A percentile compares a stretch with the other conserved stretches of the same genome.
These are phyloP conservation scores for Byssochlamys sp. DNA, from an alignment of 2,329 filamentous ascomycete species.

Conservation along the genomic window DNA sequence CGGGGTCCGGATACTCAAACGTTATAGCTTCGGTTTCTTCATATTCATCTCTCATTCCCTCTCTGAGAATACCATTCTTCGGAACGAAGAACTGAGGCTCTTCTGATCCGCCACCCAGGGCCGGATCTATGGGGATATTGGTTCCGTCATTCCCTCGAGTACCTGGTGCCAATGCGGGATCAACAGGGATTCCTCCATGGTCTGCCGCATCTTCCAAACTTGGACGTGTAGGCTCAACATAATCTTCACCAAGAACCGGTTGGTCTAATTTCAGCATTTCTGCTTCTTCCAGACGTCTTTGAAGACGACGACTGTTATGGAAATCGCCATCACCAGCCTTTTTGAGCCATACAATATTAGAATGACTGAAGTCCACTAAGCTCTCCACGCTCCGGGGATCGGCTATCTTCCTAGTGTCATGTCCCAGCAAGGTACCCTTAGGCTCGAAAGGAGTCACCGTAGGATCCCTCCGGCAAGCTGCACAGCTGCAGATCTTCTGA, in stretches of 20 bases:
- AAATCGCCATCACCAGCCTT: conserved; percentile 44
- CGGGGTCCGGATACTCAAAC: conserved; percentile 23
- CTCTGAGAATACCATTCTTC: conserved; percentile 17
- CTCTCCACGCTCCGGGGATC: conserved; percentile 84
- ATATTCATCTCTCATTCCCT: conserved; percentile 20
- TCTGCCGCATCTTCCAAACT: conserved; percentile 6
- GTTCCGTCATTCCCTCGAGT: not conserved
- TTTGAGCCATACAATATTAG: conserved; percentile 75
- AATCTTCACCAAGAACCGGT: conserved; percentile 36
- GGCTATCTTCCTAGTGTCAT: conserved; percentile 81
- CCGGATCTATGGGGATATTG: conserved; percentile 2
- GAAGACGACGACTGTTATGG: conserved; percentile 37
- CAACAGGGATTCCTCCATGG: conserved; percentile 31
- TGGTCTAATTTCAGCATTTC: conserved; percentile 42
- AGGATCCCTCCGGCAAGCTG: conserved; percentile 58
- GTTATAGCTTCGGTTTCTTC: conserved; percentile 24
- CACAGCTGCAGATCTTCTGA: conserved; percentile 76
- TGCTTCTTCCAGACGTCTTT: conserved; percentile 44
- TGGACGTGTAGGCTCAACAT: conserved; percentile 27
- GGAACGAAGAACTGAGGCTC: conserved; percentile 16
- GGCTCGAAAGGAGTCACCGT: conserved; percentile 74
- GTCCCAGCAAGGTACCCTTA: conserved; percentile 76
- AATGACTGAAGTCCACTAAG: conserved; percentile 79
- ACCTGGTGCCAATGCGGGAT: conserved; percentile 29
- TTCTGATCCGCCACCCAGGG: not conserved